phyloP scores from a whole-genome alignment of 2,329 filamentous ascomycete species.

The Ascochyta pisi region DNA sequence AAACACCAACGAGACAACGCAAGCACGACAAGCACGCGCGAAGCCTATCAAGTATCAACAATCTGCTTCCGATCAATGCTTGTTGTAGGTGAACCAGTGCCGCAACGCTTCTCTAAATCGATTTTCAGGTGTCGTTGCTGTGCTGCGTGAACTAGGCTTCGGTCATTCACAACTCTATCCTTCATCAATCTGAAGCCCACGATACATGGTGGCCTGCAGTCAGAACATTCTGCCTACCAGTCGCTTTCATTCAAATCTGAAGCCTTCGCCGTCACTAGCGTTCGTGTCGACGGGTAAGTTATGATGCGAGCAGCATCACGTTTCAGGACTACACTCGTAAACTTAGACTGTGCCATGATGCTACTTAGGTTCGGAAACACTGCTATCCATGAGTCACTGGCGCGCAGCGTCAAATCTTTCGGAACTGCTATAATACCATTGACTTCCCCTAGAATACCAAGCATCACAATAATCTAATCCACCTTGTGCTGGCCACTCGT shows the following conservation, averaged over 20 bases:
- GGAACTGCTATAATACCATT: conserved; percentile 5
- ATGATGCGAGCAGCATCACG: neutral
- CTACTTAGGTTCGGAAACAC: conserved; percentile 2
- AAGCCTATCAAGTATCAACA: conserved; percentile 4
- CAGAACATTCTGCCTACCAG: neutral
- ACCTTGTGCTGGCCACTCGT: conserved; percentile 19
- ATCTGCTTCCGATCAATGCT: neutral
- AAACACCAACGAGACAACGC: conserved; percentile 17
- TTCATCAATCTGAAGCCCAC: too few species aligned
- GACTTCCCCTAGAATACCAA: neutral
- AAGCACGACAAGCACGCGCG: conserved; percentile 19
- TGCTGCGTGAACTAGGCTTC: neutral
- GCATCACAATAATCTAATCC: conserved; percentile 12
- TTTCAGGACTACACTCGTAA: conserved; percentile 13
- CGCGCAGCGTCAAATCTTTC: neutral
- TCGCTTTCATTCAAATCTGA: neutral
- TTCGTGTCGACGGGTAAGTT: neutral
- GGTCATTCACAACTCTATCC: neutral
- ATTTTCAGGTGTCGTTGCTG: neutral
- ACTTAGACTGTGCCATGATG: conserved; percentile 5
- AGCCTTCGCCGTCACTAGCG: neutral
- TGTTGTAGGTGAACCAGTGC: neutral
- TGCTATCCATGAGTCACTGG: conserved; percentile 4
- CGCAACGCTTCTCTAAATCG: neutral
- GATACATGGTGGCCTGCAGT: neutral